Evolutionary conservation across 164 flowering plant genomes (phyloP), one percentile per base, ranked within the genome.

Genomic region (Litsea cubeba): DNA sequence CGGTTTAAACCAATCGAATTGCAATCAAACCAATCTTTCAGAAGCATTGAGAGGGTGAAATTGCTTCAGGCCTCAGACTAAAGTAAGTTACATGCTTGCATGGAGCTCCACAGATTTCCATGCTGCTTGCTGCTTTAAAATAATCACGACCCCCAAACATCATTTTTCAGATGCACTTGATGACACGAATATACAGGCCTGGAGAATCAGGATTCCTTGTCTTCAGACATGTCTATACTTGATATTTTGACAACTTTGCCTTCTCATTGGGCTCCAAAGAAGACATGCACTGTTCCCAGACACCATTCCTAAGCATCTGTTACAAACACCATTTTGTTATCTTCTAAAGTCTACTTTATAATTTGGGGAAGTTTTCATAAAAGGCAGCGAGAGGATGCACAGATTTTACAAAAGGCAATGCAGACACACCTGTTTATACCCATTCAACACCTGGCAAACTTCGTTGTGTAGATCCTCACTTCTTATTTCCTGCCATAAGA

Each of bases 261-360:
- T 90, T 93, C 74, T 89, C 92, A 1, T 84, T 84, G 0, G 97
- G 90, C 76, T 95, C 99, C 84, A 95, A 82, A 51, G 94, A 81
- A 62, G 97, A 88, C 90, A 95, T 88, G 82, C 91, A 90, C 75
- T 93, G 98, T 73, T 95, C 99, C 99, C 99, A 95, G 12, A 89
- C 93, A 79, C 93, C 98, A 78, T 87, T 84, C 65, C 77, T 76
- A 54, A 91, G 95, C 98, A 93, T 90, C 98, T 93, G 89, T 69
- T 62, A 69, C 62, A 81, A 22, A 63, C 65, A 71, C 35, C 12
- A 23, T 2, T 18, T 17, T 60, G 40, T 70, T 65, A 74, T 6
- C 68, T 50, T 70, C 14, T 11, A 12, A 20, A 15, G 22, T 23
- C 28, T 15, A 3, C 4, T 32, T 32, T 15, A 26, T 28, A 30